These are phyloP conservation scores for Scenedesmus sp. DNA, from an alignment of 163 green algal species.

Conservation along the genomic window DNA sequence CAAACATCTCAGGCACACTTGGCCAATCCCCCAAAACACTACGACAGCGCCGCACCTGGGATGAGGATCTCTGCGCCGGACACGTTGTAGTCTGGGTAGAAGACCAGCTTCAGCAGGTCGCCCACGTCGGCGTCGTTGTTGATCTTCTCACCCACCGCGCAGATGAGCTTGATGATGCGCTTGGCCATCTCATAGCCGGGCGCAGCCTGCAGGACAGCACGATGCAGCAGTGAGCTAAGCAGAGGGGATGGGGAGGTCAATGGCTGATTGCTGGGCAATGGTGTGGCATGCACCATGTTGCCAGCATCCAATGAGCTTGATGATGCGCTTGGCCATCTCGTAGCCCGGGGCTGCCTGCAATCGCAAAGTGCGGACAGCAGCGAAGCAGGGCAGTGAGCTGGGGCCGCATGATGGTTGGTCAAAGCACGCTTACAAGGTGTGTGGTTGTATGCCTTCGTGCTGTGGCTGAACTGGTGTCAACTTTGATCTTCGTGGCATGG, in stretches of 20 bases:
- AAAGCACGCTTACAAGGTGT: background rate
- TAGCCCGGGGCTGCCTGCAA: no score
- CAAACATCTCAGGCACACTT: background rate
- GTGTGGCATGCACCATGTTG: no score
- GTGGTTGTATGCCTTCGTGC: no score
- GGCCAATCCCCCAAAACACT: background rate
- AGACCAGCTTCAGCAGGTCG: slow-evolving; percentile 97
- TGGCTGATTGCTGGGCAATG: no score
- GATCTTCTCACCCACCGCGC: slow-evolving; percentile 84
- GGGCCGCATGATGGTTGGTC: background rate
- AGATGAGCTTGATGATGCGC: slow-evolving; percentile 98
- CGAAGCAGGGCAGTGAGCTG: background rate
- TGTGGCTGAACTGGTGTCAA: no score
- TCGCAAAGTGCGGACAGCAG: background rate
- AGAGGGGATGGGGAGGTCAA: no score
- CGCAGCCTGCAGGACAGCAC: slow-evolving; percentile 52
- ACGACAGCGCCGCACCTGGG: slow-evolving; percentile 63
- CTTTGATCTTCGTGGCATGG: background rate
- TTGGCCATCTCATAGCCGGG: slow-evolving; percentile 99
- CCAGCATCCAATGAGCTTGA: no score
- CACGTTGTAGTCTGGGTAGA: slow-evolving; percentile 99
- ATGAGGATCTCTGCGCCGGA: slow-evolving; percentile 93
- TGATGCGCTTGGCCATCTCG: no score
- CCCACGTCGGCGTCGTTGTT: slow-evolving; percentile 96
- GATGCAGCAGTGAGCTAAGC: no score